Evolutionary conservation across 2,329 filamentous ascomycete genomes (phyloP).

Genomic region (Paecilomyces fulvus): DNA sequence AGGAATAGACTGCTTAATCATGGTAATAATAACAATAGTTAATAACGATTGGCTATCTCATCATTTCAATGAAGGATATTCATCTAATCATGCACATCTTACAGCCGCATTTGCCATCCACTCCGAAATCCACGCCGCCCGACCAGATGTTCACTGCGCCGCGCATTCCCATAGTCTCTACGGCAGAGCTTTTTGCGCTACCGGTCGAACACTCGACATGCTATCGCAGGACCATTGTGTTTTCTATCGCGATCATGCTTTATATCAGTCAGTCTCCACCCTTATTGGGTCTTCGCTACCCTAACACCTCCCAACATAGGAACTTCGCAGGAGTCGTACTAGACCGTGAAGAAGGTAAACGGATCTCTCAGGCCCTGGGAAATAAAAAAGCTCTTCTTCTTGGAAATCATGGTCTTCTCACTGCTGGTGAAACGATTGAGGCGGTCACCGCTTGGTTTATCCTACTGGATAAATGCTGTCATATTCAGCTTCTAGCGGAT

Average conservation of each 20-base stretch:
- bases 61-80: too few relatives aligned
- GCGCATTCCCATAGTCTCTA: neutral
- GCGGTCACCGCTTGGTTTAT: conserved; percentile 65
- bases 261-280: neutral
- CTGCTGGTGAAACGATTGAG: conserved; percentile 63
- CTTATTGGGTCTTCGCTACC: neutral
- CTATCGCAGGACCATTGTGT: neutral
- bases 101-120: neutral
- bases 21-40: neutral
- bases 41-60: neutral
- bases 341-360: conserved; percentile 53
- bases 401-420: conserved; percentile 64
- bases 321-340: conserved; percentile 35
- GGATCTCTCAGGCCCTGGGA: conserved; percentile 57
- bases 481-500: conserved; percentile 60
- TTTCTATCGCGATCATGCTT: neutral
- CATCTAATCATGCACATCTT: neutral
- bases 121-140: neutral
- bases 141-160: neutral
- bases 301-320: neutral
- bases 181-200: neutral
- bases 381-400: conserved; percentile 55
- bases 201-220: neutral
- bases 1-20: neutral
- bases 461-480: conserved; percentile 59